Evolutionary conservation across 2,329 filamentous ascomycete species (phyloP).

Genomic region (Exophiala viscosa): DNA sequence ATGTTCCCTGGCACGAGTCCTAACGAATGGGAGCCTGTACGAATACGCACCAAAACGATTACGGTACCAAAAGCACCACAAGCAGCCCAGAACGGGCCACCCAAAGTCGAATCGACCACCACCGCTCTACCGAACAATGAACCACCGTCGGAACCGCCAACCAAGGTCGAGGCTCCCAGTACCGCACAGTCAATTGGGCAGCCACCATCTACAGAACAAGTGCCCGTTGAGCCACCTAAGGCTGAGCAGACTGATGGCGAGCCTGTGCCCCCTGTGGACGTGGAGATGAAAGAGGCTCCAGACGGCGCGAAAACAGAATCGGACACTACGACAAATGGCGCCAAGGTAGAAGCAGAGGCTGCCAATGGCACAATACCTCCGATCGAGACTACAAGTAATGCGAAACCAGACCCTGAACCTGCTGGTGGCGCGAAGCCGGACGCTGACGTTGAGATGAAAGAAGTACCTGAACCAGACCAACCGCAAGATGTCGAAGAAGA

Average conservation of each 20-base stretch:
- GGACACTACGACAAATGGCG: neutral
- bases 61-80: slow-evolving; percentile 9
- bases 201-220: too few relatives aligned
- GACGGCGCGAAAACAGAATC: slow-evolving; percentile 18
- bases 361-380: too few relatives aligned
- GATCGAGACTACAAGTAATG: too few relatives aligned
- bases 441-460: slow-evolving; percentile 16
- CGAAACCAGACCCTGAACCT: neutral
- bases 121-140: neutral
- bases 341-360: neutral
- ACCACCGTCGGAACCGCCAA: slow-evolving; percentile 1
- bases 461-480: slow-evolving; percentile 27
- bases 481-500: slow-evolving; percentile 40
- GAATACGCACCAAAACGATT: slow-evolving; percentile 58
- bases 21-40: slow-evolving; percentile 76
- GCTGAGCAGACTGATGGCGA: slow-evolving; percentile 41
- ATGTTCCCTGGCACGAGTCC: slow-evolving; percentile 81
- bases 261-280: slow-evolving; percentile 30
- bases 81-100: neutral
- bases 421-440: neutral
- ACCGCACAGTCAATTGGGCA: slow-evolving; percentile 5
- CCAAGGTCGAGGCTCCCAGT: slow-evolving; percentile 2
- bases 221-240: neutral
- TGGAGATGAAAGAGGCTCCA: slow-evolving; percentile 45
- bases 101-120: neutral